Evolutionary conservation across 345 rosid genomes (phyloP).

Genomic region (Boechera retrofracta): DNA sequence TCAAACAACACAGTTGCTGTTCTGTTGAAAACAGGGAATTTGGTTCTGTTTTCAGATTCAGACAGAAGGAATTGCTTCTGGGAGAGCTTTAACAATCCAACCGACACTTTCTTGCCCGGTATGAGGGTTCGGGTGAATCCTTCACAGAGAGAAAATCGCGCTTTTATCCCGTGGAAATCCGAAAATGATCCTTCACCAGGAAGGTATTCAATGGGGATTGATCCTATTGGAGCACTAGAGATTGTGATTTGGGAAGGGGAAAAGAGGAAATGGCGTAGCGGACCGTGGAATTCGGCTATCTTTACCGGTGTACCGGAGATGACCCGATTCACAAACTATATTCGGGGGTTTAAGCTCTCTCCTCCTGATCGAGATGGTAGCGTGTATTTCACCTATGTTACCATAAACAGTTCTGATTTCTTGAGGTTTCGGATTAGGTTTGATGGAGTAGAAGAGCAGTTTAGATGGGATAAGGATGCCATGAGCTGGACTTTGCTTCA

Average conservation of each 20-base stretch:
- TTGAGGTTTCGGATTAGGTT: slow-evolving; percentile 46
- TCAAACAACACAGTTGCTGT: slow-evolving; percentile 37
- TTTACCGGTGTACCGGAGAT: slow-evolving; percentile 49
- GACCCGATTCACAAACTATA: slow-evolving; percentile 36
- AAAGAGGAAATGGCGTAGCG: slow-evolving; percentile 42
- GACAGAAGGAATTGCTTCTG: slow-evolving; percentile 34
- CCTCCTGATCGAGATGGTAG: slow-evolving; percentile 46
- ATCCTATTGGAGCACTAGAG: slow-evolving; percentile 36
- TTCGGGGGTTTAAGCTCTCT: slow-evolving; percentile 56
- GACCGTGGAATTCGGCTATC: slow-evolving; percentile 45
- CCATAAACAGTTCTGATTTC: slow-evolving; percentile 42
- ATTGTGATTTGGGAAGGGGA: slow-evolving; percentile 39
- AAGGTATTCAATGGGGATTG: slow-evolving; percentile 36
- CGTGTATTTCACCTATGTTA: slow-evolving; percentile 53
- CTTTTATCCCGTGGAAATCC: slow-evolving; percentile 35
- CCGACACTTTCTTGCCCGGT: slow-evolving; percentile 46
- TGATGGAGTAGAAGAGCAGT: slow-evolving; percentile 47
- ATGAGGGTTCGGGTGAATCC: slow-evolving; percentile 35
- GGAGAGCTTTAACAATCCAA: slow-evolving; percentile 59
- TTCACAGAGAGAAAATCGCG: neutral
- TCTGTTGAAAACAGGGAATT: slow-evolving; percentile 54
- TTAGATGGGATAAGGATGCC: slow-evolving; percentile 37
- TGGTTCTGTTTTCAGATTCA: slow-evolving; percentile 45
- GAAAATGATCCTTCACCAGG: slow-evolving; percentile 46
- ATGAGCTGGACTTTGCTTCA: slow-evolving; percentile 50